phyloP scores from a whole-genome alignment of 805 yeast species.

The Ogataea paraovalis region DNA sequence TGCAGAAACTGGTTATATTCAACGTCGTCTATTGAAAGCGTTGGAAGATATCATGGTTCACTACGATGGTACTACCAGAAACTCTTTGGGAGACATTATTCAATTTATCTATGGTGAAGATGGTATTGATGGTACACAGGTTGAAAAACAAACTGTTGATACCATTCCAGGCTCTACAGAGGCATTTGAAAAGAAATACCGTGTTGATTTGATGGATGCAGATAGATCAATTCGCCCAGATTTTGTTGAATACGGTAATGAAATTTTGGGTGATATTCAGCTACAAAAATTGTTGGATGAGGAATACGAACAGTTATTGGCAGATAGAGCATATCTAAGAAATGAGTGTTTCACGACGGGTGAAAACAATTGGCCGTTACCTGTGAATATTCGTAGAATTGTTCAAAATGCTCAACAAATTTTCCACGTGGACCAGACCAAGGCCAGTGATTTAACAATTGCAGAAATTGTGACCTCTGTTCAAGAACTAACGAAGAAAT shows the following conservation, averaged over 20 bases:
- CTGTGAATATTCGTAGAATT: conserved; percentile 94
- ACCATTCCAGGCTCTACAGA: conserved; percentile 91
- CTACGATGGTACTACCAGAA: conserved; percentile 97
- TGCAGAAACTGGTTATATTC: conserved; percentile 98
- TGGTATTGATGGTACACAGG: conserved; percentile 97
- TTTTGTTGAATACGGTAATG: conserved; percentile 82
- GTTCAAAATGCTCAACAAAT: conserved; percentile 96
- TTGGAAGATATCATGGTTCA: conserved; percentile 97
- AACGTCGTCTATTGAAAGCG: conserved; percentile 96
- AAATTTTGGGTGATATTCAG: conserved; percentile 83
- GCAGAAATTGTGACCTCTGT: conserved; percentile 77
- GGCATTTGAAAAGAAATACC: conserved; percentile 77
- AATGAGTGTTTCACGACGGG: conserved; percentile 82
- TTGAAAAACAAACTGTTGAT: conserved; percentile 93
- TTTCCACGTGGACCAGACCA: conserved; percentile 86
- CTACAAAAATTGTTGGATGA: conserved; percentile 76
- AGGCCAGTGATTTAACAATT: conserved; percentile 85
- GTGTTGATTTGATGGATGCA: conserved; percentile 80
- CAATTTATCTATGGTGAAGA: conserved; percentile 98
- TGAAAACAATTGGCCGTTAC: conserved; percentile 96
- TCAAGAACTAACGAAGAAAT: conserved; percentile 56
- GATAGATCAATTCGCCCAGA: conserved; percentile 64
- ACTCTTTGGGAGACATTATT: conserved; percentile 92
- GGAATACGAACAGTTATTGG: conserved; percentile 73
- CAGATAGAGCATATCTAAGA: conserved; percentile 79